Evolutionary conservation across 768 basidiomycete genomes (phyloP).

Genomic region (Sutorius australiensis): DNA sequence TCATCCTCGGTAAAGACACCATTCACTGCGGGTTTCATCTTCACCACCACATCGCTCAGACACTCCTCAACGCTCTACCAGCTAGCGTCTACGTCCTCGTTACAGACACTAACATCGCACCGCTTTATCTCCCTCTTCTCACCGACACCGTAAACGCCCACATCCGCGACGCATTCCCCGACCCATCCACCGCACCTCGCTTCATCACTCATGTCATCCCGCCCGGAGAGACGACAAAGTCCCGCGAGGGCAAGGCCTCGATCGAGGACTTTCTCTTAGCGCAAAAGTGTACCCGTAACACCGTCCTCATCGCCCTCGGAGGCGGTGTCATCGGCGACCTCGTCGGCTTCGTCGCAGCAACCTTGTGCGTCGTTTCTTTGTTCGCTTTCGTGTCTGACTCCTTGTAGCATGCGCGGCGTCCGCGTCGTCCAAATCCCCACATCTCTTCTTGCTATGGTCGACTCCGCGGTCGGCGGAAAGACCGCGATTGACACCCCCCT

Average conservation of each 20-base stretch:
- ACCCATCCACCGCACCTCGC: constrained; percentile 41
- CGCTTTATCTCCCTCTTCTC: constrained; percentile 70
- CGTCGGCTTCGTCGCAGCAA: constrained; percentile 94
- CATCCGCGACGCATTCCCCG: constrained; percentile 24
- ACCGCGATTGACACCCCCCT: constrained; percentile 99
- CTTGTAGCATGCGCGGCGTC: constrained; percentile 90
- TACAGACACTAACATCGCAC: constrained; percentile 89
- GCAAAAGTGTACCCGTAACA: constrained; percentile 88
- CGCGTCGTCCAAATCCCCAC: constrained; percentile 96
- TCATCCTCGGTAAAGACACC: constrained; percentile 78
- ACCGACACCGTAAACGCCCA: constrained; percentile 55
- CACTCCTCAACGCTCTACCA: constrained; percentile 63
- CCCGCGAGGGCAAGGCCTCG: constrained; percentile 83
- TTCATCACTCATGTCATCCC: constrained; percentile 77
- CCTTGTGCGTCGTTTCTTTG: constrained; percentile 60
- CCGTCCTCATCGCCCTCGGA: constrained; percentile 88
- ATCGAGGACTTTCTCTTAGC: constrained; percentile 91
- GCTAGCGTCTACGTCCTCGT: constrained; percentile 88
- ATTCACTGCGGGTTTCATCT: constrained; percentile 96
- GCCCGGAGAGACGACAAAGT: constrained; percentile 93
- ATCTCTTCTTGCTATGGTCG: constrained; percentile 96
- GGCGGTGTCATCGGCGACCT: constrained; percentile 98
- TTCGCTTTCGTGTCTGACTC: background rate
- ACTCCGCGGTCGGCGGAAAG: constrained; percentile 96
- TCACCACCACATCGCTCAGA: constrained; percentile 76